Conservation (phyloP, 371 early-diverging fungal species). For the Mortierella sp. region DNA sequence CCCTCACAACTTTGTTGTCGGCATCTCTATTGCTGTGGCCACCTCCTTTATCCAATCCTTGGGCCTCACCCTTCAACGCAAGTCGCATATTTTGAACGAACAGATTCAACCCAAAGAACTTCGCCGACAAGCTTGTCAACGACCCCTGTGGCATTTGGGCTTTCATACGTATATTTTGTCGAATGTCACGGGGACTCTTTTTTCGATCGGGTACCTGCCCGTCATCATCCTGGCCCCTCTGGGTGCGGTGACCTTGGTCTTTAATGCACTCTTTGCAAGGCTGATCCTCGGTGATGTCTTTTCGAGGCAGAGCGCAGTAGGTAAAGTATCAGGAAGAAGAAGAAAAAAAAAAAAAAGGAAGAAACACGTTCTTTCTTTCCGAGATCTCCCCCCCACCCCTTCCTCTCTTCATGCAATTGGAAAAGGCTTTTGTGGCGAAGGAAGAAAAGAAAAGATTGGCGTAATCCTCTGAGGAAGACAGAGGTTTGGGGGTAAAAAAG, state of each 20-base stretch:
- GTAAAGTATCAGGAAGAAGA: constrained; percentile 51
- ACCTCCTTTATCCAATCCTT: constrained; percentile 76
- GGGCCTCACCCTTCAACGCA: constrained; percentile 78
- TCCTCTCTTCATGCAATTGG: too few relatives aligned
- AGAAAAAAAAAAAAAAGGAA: too few relatives aligned
- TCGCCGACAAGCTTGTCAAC: constrained; percentile 58
- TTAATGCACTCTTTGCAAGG: constrained; percentile 82
- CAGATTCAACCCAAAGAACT: constrained; percentile 61
- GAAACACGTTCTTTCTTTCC: too few relatives aligned
- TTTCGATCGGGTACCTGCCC: constrained; percentile 83
- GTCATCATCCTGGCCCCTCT: constrained; percentile 87
- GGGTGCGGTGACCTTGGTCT: constrained; percentile 81
- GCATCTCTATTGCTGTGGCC: constrained; percentile 63
- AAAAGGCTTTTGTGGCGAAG: too few relatives aligned
- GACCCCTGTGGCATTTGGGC: constrained; percentile 67
- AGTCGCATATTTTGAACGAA: constrained; percentile 72
- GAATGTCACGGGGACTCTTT: constrained; percentile 76
- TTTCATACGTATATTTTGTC: constrained; percentile 73
- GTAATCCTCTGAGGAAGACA: too few relatives aligned
- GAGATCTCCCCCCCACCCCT: too few relatives aligned
- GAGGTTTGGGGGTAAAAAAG: too few relatives aligned
- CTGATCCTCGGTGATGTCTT: constrained; percentile 74
- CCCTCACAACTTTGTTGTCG: constrained; percentile 51
- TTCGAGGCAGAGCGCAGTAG: constrained; percentile 64
- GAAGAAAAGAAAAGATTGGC: too few relatives aligned